These are phyloP conservation scores for Colletotrichum musicola DNA, from an alignment of 2,329 filamentous ascomycete genomes.

Conservation along the genomic window DNA sequence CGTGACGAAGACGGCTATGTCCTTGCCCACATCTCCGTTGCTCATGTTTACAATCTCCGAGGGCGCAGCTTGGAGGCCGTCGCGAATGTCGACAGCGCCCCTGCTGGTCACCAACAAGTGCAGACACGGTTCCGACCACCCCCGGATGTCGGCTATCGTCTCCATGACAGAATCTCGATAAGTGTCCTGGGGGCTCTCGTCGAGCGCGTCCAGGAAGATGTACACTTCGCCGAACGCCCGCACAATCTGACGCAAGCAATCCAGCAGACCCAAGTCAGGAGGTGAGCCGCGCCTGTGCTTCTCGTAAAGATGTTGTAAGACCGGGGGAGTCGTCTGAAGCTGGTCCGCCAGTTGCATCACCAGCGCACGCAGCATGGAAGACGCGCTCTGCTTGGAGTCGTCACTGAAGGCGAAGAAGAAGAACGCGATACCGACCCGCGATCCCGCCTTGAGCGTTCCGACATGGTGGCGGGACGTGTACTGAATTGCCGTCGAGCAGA, in stretches of 20 bases:
- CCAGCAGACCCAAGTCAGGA: background rate
- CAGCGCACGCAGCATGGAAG: constrained; percentile 49
- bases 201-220: background rate
- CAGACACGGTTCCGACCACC: constrained; percentile 1
- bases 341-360: constrained; percentile 49
- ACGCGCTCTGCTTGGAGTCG: constrained; percentile 46
- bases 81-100: constrained; percentile 47
- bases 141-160: rapidly evolving
- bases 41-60: no score
- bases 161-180: background rate
- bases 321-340: background rate
- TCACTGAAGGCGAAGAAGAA: constrained; percentile 58
- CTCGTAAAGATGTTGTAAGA: background rate
- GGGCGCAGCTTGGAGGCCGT: constrained; percentile 39
- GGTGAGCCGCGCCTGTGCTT: background rate
- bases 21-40: no score
- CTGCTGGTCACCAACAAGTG: constrained; percentile 51
- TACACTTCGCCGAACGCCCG: background rate
- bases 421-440: constrained; percentile 46
- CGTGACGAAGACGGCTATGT: no score
- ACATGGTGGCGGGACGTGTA: constrained; percentile 39
- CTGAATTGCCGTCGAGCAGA: constrained; percentile 53
- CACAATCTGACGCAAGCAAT: background rate
- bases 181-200: background rate
- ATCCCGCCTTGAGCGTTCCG: constrained; percentile 31